These are phyloP conservation scores for Dactylorhiza incarnata DNA, from an alignment of 106 monocot genomes.

Conservation along the genomic window DNA sequence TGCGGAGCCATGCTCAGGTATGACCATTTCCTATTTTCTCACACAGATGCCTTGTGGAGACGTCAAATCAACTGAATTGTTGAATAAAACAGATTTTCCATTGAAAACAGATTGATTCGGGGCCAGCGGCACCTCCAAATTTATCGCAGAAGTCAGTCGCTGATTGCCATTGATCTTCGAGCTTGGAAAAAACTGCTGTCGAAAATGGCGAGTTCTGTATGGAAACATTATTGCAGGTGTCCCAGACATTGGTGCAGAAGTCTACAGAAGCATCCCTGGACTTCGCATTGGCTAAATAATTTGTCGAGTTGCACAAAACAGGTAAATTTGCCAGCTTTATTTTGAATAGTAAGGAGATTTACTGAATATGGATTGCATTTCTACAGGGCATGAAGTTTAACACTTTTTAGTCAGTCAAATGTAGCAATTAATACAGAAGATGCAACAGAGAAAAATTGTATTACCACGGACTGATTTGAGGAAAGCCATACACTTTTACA, in stretches of 20 bases:
- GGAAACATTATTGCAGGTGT: constrained; percentile 47
- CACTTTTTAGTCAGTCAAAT: too few relatives aligned
- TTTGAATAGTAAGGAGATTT: constrained; percentile 30
- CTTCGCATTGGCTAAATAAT: constrained; percentile 11
- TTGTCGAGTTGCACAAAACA: constrained; percentile 51
- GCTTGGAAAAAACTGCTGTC: constrained; percentile 34
- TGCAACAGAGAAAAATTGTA: too few relatives aligned
- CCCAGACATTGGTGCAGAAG: constrained; percentile 66
- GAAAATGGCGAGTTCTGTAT: constrained; percentile 67
- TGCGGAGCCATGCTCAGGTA: constrained; percentile 72
- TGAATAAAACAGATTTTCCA: constrained; percentile 51
- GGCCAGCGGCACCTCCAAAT: constrained; percentile 47
- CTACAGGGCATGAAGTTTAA: constrained; percentile 22
- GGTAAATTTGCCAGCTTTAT: constrained; percentile 39
- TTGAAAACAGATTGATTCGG: constrained; percentile 52
- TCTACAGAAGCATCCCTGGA: constrained; percentile 25
- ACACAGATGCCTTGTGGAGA: constrained; percentile 62
- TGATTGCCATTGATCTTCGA: constrained; percentile 61
- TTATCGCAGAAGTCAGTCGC: constrained; percentile 56
- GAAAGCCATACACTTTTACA: too few relatives aligned
- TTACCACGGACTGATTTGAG: too few relatives aligned
- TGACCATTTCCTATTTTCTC: constrained; percentile 67
- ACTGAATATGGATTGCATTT: constrained; percentile 79
- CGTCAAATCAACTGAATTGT: constrained; percentile 22
- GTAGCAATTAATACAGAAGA: too few relatives aligned